Base-by-base conservation (phyloP, 2,329 filamentous ascomycete species). In the Arthrobotrys musiformis region DNA sequence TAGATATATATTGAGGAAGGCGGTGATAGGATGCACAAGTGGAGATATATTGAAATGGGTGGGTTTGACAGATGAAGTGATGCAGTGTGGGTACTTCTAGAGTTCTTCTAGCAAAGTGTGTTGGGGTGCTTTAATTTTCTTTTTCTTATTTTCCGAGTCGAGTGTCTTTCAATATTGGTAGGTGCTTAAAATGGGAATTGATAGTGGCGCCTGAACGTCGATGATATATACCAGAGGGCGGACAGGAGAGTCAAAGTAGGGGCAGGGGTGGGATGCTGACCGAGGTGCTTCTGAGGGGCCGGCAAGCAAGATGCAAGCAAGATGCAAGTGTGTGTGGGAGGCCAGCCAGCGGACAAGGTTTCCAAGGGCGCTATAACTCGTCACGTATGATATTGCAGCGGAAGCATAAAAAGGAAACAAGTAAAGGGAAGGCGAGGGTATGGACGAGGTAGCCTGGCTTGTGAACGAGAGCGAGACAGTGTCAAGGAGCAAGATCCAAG, bases 131-230 rank as follows among this genome's bases (percentile, higher is more conserved):
- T n/a, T n/a, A n/a, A n/a, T n/a, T 74, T 77, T 77, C 66, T 70
- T 77, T 77, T 77, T 70, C 60, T 70, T 67, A 56, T 66, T 66
- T 70, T 70, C 66, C 73, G 73, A 77, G 60, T 70, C 50, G 60
- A 67, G 70, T 77, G 73, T 77, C 66, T 77, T 70, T 77, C 73
- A 77, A 77, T 77, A 70, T 77, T 66, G 73, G 73, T 77, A 77
- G 73, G 73, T 77, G 73, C 73, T 77, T 77, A 70, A 66, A 77
- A 77, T 77, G 73, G 73, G 66, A 70, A 70, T 77, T 77, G 73
- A 77, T 70, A 77, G 73, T 77, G 73, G 73, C 73, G 73, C 73
- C 73, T 77, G 73, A 66, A 70, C 73, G 24, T 76, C 58, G 58
- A 76, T 69, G 72, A 77, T 77, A 77, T 77, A 77, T 77, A 77